A percentile compares a stretch with the other conserved stretches of the same genome.
Conservation (phyloP, 345 rosid genomes). For the Lenwebbia sp. region DNA sequence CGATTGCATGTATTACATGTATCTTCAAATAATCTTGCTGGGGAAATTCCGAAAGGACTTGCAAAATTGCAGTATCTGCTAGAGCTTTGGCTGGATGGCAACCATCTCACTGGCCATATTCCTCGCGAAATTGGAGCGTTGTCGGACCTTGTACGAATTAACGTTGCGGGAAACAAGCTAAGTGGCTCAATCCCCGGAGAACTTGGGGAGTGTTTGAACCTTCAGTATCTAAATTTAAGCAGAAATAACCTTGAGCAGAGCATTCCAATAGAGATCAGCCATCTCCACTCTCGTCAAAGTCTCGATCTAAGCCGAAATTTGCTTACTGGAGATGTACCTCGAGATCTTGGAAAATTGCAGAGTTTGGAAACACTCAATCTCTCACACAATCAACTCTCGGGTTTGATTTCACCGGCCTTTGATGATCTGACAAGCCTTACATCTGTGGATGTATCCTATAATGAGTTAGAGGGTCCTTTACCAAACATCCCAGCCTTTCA, state of each 20-base stretch:
- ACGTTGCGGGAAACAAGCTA: slow-evolving; percentile 1
- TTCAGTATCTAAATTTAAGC: not conserved
- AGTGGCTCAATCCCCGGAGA: not conserved
- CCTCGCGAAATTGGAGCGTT: not conserved
- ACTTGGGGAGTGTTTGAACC: not conserved
- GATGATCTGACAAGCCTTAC: not conserved
- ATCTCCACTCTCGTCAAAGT: not conserved
- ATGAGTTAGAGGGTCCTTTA: slow-evolving; percentile 14
- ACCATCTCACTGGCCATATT: not conserved
- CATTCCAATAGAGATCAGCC: not conserved
- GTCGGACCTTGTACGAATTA: not conserved
- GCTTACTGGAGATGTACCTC: not conserved
- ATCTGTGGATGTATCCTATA: slow-evolving; percentile 11
- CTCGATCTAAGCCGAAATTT: slow-evolving; percentile 1
- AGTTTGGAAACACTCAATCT: not conserved
- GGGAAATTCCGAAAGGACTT: slow-evolving; percentile 1
- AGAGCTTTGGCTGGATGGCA: not conserved
- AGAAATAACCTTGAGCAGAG: not conserved
- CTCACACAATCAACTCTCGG: not conserved
- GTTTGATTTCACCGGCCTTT: not conserved
- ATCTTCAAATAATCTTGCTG: not conserved
- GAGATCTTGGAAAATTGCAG: not conserved
- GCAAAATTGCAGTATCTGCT: not conserved
- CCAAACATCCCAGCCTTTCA: slow-evolving; percentile 18
- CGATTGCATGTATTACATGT: not conserved